Base-by-base conservation (phyloP, 805 yeast genomes). In the Tetrapisispora pingtungensis region DNA sequence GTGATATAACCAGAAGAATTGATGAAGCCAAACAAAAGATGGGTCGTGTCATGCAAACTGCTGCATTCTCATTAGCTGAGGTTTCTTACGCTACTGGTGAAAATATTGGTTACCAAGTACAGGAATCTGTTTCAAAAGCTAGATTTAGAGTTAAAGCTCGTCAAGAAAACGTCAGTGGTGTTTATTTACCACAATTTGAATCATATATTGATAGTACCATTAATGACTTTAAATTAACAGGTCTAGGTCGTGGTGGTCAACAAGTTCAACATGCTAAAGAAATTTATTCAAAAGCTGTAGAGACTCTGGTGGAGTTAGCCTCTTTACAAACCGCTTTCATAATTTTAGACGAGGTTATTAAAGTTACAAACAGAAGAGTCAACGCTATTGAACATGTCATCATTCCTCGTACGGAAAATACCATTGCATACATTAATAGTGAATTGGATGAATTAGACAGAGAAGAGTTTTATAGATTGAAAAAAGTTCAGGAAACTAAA, bases 11-110 rank as follows among this genome's bases (percentile, higher is more conserved):
- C 15, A 84, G 77, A 62, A 73, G 96, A 65, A 90, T 90, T 61
- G 96, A 93, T 63, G 95, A 87, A 55, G 81, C 97, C 36, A 90
- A 90, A 69, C 78, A 90, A 56, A 93, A 90, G 71, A 90, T 93
- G 97, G 98, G 97, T 41, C 75, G 90, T 52, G 96, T 90, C 36
- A 90, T 90, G 97, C 97, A 93, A 64, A 84, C 95, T 0, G 98
- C 98, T 1, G 94, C 97, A 1, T 90, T 90, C 64, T 89, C 97
- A 7, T 74, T 90, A 56, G 97, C 97, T 3, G 98, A 90, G 65
- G 97, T 90, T 39, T 82, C 93, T 38, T 93, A 93, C 61, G 98
- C 98, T 22, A 90, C 97, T 2, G 97, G 97, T 47, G 96, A 88
- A 58, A 87, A 87, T 67, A 87, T 90, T 54, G 86, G 88, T 20